phyloP scores from a whole-genome alignment of 176 grass and related monocot genomes.

The Oryza officinalis region DNA sequence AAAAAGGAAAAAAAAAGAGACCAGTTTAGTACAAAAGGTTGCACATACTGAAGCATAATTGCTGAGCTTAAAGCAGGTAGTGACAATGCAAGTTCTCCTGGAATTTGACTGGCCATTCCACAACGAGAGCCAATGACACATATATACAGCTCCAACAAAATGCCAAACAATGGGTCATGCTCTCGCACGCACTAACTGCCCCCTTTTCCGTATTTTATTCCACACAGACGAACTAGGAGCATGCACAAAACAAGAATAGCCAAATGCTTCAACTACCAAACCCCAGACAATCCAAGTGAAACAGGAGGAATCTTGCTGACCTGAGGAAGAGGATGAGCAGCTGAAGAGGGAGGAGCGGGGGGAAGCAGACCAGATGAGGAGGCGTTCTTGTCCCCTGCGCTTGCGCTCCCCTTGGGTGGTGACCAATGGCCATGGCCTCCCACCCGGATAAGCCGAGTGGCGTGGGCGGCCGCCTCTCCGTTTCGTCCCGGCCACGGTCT shows the following conservation, averaged over 20 bases:
- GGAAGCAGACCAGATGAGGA: not conserved
- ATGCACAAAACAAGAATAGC: not conserved
- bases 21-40: not conserved
- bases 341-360: slow-evolving; percentile 8
- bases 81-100: not conserved
- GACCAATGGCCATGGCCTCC: not conserved
- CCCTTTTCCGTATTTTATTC: not conserved
- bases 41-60: not conserved
- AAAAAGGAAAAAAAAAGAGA: not conserved
- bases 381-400: slow-evolving; percentile 8
- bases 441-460: slow-evolving; percentile 28
- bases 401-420: slow-evolving; percentile 32
- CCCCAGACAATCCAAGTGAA: not conserved
- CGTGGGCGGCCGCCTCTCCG: not conserved
- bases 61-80: not conserved
- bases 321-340: slow-evolving; percentile 27
- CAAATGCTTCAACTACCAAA: not conserved
- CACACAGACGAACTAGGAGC: not conserved
- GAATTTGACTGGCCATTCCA: not conserved
- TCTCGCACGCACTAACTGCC: not conserved
- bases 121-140: not conserved
- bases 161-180: not conserved
- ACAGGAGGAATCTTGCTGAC: slow-evolving; percentile 11
- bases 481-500: not conserved
- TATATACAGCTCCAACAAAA: not conserved